Percentiles rank a stretch among this genome's conserved stretches.
These are phyloP conservation scores for Hypoxylon intermedium DNA, from an alignment of 495 filamentous ascomycete species.

Conservation along the genomic window DNA sequence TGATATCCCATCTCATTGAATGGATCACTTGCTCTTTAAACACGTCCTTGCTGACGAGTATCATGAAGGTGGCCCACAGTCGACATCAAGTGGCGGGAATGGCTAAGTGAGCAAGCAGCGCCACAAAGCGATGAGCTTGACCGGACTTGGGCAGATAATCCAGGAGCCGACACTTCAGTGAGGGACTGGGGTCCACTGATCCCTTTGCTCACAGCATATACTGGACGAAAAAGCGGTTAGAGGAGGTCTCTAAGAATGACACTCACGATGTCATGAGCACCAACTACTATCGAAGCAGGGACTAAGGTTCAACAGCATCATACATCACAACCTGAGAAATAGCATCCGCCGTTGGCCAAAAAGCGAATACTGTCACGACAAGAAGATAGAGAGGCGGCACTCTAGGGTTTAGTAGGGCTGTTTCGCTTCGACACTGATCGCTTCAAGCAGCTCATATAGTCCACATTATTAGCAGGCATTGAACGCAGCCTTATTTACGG, in stretches of 20 bases:
- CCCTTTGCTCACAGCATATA: constrained; percentile 12
- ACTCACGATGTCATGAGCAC: neutral
- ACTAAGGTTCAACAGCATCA: constrained; percentile 20
- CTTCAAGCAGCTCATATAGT: too few species aligned
- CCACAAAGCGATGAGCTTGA: neutral
- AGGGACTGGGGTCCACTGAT: constrained; percentile 27
- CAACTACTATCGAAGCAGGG: neutral
- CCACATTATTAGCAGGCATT: too few species aligned
- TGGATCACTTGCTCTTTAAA: neutral
- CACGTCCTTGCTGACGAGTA: constrained; percentile 9
- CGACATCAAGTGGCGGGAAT: constrained; percentile 36
- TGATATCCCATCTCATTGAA: constrained; percentile 2
- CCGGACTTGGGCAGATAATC: neutral
- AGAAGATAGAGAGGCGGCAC: too few species aligned
- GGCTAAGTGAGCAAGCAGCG: constrained; percentile 35
- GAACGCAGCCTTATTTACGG: too few species aligned
- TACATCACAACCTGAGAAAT: constrained; percentile 19
- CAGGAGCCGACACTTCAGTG: neutral
- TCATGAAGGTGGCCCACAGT: constrained; percentile 27
- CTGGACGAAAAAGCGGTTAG: neutral
- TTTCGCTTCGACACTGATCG: too few species aligned
- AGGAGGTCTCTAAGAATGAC: neutral
- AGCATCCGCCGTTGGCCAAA: constrained; percentile 23
- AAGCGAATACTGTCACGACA: too few species aligned
- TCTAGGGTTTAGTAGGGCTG: too few species aligned